Evolutionary conservation across 805 yeast genomes (phyloP).

Genomic region (Sungouiozyma intestinalis): DNA sequence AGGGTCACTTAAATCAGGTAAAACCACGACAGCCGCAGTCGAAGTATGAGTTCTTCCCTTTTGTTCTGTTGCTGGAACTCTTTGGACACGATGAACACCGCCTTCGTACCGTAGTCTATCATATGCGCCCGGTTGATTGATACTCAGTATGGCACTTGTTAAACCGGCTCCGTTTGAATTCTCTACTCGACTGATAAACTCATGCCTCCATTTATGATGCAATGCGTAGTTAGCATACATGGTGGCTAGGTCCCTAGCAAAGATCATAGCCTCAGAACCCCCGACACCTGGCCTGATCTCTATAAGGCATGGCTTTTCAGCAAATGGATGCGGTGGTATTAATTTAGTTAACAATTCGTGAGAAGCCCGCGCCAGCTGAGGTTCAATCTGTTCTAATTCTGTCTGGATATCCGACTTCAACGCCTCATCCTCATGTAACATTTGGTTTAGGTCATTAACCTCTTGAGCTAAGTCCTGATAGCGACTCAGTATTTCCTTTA

Average conservation of each 20-base stretch:
- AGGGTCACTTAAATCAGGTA: conserved; percentile 68
- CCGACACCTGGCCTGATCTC: conserved; percentile 96
- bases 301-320: conserved; percentile 65
- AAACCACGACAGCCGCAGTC: conserved; percentile 88
- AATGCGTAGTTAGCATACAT: conserved; percentile 76
- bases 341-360: conserved; percentile 44
- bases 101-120: conserved; percentile 70
- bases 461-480: conserved; percentile 28
- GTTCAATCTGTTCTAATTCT: conserved; percentile 43
- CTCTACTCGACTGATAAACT: conserved; percentile 44
- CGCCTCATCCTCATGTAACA: conserved; percentile 23
- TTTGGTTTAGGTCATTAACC: conserved; percentile 25
- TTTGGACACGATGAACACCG: conserved; percentile 92
- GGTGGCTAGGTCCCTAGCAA: conserved; percentile 64
- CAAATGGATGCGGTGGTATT: conserved; percentile 67
- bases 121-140: conserved; percentile 71
- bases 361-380: conserved; percentile 35
- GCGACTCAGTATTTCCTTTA: conserved; percentile 34
- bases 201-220: conserved; percentile 54
- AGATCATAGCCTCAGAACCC: conserved; percentile 85
- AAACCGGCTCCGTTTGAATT: conserved; percentile 59
- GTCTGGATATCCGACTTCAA: conserved; percentile 48
- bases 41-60: conserved; percentile 94
- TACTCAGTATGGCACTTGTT: conserved; percentile 61
- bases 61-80: conserved; percentile 87